Base-by-base conservation (phyloP, 1,139 yeast genomes). In the Taphrina communis region DNA sequence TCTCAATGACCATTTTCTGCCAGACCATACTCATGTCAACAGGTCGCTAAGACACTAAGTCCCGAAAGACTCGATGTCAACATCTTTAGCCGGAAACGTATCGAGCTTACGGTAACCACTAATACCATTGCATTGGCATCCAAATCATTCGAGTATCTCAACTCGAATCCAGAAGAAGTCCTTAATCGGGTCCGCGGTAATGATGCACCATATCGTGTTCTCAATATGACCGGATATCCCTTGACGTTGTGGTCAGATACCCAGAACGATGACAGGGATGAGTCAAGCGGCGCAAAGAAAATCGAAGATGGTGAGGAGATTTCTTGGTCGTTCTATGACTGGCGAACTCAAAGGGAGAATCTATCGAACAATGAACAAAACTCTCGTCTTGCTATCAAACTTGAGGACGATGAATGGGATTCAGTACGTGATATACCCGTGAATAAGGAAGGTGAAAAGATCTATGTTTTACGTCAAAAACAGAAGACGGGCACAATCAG, bases 321-420 rank as follows among this genome's bases (percentile, higher is more conserved):
- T 11, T 89, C 93, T 0, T 95, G 98, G 98, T 87, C 94, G 56
- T 95, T 95, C 80, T 96, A 93, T 75, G 97, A 94, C 75, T 94
- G 98, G 97, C 83, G 90, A 72, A 84, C 83, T 44, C 85, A 92
- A 25, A 87, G 99, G 77, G 97, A 94, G 75, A 86, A 55, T 21
- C 53, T 69, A 17, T 53, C 63, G 11, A 58, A 52, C 38, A 68
- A 68, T 38, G 62, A 58, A 17, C 61, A 62, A 38, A 50, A 59
- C 11, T 48, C 69, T 17, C 57, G 65, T 19, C 55, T 69, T 17
- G 69, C 65, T 1, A 41, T 69, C 63, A 56, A 69, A 44, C 77
- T 91, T 19, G 63, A 84, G 3, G 85, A 82, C 60, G 83, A 90
- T 0, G 80, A 82, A 0, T 88, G 86, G 73, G 84, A 83, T 1